phyloP scores from a whole-genome alignment of 495 filamentous ascomycete genomes.

The Parathielavia appendiculata region DNA sequence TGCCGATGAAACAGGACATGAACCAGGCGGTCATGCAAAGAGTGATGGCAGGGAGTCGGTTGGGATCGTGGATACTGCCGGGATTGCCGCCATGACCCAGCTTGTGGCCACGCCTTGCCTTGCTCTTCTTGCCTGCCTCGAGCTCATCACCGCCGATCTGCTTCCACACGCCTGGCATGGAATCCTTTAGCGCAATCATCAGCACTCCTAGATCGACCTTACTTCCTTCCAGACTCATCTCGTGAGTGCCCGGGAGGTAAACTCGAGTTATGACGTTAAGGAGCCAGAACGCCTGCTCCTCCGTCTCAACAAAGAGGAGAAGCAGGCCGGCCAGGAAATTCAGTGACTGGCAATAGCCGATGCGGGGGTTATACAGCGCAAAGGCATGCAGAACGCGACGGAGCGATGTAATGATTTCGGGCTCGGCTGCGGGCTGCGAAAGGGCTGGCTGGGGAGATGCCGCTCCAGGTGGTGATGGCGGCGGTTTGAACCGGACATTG shows the following conservation, averaged over 20 bases:
- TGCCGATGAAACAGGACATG: constrained; percentile 94
- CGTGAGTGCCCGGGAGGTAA: constrained; percentile 89
- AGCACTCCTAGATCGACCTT: constrained; percentile 93
- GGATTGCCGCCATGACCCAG: constrained; percentile 15
- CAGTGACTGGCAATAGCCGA: constrained; percentile 94
- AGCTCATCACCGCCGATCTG: constrained; percentile 75
- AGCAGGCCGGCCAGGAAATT: constrained; percentile 96
- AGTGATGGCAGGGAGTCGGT: constrained; percentile 78
- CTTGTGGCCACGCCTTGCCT: constrained; percentile 23
- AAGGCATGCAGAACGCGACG: constrained; percentile 86
- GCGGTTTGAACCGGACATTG: constrained; percentile 82
- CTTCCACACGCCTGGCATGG: constrained; percentile 78
- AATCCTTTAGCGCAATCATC: constrained; percentile 77
- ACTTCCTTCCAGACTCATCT: constrained; percentile 83
- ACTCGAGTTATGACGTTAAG: constrained; percentile 84
- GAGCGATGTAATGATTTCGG: constrained; percentile 70
- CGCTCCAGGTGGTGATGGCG: constrained; percentile 17
- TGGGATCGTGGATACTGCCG: constrained; percentile 33
- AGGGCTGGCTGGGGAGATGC: neutral
- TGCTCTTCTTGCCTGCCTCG: constrained; percentile 45
- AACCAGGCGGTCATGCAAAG: constrained; percentile 97
- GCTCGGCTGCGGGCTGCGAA: constrained; percentile 51
- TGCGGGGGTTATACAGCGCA: constrained; percentile 77
- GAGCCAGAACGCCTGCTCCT: constrained; percentile 93
- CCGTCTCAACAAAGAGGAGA: constrained; percentile 79